Conservation (phyloP, 305 asterid genomes). For the Solanum hybrid region DNA sequence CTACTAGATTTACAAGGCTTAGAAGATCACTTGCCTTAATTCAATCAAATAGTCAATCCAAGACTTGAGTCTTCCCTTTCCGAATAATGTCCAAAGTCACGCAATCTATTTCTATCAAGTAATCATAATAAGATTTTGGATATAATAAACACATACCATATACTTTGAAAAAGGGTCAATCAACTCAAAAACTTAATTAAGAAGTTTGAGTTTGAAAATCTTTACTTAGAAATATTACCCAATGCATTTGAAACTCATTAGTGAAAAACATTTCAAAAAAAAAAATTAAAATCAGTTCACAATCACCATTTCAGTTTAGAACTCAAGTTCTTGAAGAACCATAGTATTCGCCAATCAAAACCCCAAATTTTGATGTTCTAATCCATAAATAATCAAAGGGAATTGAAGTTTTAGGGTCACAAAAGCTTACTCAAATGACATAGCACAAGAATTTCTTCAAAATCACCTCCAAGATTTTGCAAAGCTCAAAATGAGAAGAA, state of each 20-base stretch:
- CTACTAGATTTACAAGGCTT: not conserved
- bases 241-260: not conserved
- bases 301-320: not conserved
- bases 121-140: not conserved
- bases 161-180: not conserved
- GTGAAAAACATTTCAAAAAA: not conserved
- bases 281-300: not conserved
- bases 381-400: not conserved
- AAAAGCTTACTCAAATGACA: not conserved
- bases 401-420: not conserved
- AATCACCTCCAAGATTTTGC: not conserved
- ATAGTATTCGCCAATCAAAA: not conserved
- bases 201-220: not conserved
- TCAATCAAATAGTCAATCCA: not conserved
- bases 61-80: not conserved
- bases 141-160: not conserved
- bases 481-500: not conserved
- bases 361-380: not conserved
- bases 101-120: not conserved
- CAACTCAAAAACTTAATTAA: not conserved
- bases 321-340: not conserved
- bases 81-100: not conserved
- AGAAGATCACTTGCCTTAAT: not conserved
- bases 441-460: not conserved
- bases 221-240: not conserved